Evolutionary conservation across 306 rosid genomes (phyloP).

Genomic region (Vigna hirtella): DNA sequence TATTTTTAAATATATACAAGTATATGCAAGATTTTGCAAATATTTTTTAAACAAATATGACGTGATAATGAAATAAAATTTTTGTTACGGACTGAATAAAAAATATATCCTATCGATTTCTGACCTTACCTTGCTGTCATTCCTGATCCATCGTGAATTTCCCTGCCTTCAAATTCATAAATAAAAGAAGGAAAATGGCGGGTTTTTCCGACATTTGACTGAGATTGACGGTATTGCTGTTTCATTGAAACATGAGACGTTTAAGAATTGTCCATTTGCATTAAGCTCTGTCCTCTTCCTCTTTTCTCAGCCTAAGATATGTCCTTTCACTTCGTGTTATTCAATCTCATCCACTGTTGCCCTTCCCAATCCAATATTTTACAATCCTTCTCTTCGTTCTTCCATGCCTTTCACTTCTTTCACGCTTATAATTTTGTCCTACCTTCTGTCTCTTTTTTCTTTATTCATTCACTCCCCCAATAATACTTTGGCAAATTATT

Average conservation of each 20-base stretch:
- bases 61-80: too few relatives aligned
- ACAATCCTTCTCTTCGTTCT: background rate
- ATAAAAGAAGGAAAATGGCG: background rate
- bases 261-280: background rate
- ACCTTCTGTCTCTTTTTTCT: background rate
- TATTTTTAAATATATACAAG: too few relatives aligned
- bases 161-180: background rate
- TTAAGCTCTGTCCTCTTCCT: background rate
- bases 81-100: too few relatives aligned
- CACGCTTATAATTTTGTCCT: background rate
- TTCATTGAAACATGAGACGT: slow-evolving; percentile 13
- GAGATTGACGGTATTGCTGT: background rate
- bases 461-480: background rate
- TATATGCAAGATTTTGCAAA: too few relatives aligned
- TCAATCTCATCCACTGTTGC: background rate
- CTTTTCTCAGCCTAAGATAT: too few relatives aligned
- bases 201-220: background rate
- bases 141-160: too few relatives aligned
- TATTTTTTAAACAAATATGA: too few relatives aligned
- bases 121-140: too few relatives aligned
- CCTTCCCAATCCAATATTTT: background rate
- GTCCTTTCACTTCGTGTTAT: too few relatives aligned
- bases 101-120: too few relatives aligned
- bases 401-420: background rate
- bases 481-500: background rate